Evolutionary conservation across 495 filamentous ascomycete species (phyloP).

Genomic region (Aspergillus asperescens): DNA sequence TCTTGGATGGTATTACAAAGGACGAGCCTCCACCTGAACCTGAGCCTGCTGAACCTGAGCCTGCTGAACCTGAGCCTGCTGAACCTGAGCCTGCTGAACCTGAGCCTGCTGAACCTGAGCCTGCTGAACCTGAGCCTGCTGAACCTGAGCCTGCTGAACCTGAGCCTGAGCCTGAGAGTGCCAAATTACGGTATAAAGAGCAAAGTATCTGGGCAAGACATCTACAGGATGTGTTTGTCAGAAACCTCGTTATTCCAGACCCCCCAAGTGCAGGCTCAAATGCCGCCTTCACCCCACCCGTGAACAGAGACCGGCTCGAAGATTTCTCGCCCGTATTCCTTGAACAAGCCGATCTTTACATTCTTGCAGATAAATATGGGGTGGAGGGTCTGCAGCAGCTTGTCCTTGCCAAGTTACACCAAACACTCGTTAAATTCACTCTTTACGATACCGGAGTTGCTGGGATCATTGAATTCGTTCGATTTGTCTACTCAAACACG

Average conservation of each 20-base stretch:
- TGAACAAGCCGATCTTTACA: conserved; percentile 35
- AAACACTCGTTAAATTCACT: conserved; percentile 28
- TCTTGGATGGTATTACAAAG: too few species aligned
- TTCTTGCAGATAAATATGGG: conserved; percentile 34
- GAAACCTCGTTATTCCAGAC: too few species aligned
- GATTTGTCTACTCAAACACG: conserved; percentile 31
- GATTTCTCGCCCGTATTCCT: conserved; percentile 37
- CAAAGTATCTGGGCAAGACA: conserved; percentile 16
- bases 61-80: too few species aligned
- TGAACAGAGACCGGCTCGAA: conserved; percentile 16
- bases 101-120: too few species aligned
- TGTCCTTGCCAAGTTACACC: conserved; percentile 29
- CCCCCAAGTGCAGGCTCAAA: too few species aligned
- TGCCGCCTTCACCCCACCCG: too few species aligned
- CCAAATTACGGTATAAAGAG: conserved; percentile 8
- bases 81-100: too few species aligned
- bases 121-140: too few species aligned
- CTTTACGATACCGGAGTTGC: conserved; percentile 21
- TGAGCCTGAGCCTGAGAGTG: conserved; percentile 4
- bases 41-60: too few species aligned
- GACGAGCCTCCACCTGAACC: too few species aligned
- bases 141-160: too few species aligned
- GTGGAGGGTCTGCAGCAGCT: conserved; percentile 29
- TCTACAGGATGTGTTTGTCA: conserved; percentile 12
- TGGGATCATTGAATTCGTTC: conserved; percentile 30